Base-by-base conservation (phyloP, 441 rosid species). In the Aleurites moluccanus region DNA sequence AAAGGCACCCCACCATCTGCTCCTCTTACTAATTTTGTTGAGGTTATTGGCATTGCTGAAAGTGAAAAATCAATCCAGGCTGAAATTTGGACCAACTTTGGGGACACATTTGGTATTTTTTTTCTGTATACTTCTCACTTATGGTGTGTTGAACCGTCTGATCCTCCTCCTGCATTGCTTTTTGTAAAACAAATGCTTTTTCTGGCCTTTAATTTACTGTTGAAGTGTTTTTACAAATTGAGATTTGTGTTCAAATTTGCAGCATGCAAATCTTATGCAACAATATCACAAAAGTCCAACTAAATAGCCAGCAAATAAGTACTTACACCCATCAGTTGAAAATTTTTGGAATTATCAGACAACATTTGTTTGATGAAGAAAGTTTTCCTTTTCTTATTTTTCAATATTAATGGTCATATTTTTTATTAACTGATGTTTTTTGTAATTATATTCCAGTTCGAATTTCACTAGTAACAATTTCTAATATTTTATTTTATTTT, bases 41-140 rank as follows among this genome's bases (percentile, higher is more conserved):
- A 93, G 83, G 90, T 93, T 62, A 86, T 91, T 82, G 98, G 99
- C 23, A 88, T 93, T 79, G 98, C 97, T 66, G 97, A 93, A 52
- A 76, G 81, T 79, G 96, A 89, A 4, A 82, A 79, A 62, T 78
- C 94, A 59, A 89, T 95, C 44, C 82, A 81, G 44, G 92, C 98
- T 80, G 92, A 93, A 38, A 67, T 78, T 33, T 89, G 88, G 89
- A 93, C 92, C 79, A 88, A 88, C 74, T 95, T 95, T 63, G 98
- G 97, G 0, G 87, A 89, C 72, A 40, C 74, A 1, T 90, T 93
- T 75, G 99, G 99, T 95, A 89, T 49, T 68, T 20, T 2, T 20
- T 62, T 44, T 56, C 28, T 56, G 30, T 16, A 27, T 33, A 42
- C 64, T 61, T 38, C 27, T 25, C 25, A 44, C 33, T 64, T 4